Evolutionary conservation across 2,329 filamentous ascomycete species (phyloP), one percentile per base, ranked within the genome.

Genomic region (Mycosphaerella sp.): DNA sequence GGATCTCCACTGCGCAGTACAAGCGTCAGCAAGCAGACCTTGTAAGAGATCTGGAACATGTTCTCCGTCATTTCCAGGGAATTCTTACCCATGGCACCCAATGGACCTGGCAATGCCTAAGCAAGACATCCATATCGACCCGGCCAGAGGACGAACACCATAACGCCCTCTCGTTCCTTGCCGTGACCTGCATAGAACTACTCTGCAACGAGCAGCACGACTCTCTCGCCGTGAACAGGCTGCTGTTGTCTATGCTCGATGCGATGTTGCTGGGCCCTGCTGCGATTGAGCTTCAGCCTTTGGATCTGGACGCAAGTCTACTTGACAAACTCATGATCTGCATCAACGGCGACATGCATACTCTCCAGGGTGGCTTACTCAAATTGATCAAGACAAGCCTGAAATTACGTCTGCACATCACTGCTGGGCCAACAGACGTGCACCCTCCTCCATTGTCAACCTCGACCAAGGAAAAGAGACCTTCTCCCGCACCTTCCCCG

Each of bases 321-420:
- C 60, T 69, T 12, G 57, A 58, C 4, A 54, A 55, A 1, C 53
- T 69, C 21, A 55, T 59, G 44, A 47, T 48, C 1, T 62, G 58
- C 26, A 56, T 70, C 21, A n/a, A 54, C 12, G 46, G 57, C 7
- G 48, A 58, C 6, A 57, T 59, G 14, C 56, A 51, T 39, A 32
- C 42, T 8, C 52, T 67, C 5, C 67, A 70, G 54, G 62, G 60
- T 9, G 77, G 89, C 0, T 73, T 95, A 8, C 79, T 96, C 23
- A 87, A 91, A 64, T 83, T 88, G n/a, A 80, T 91, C 2, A 82
- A 87, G 63, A 83, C 84, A 45, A 78, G 86, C 3, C 76, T 96
- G 8, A 89, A 84, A 65, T 78, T 93, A 41, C 59, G 63, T 4
- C 51, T 64, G 9, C 11, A 43, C 7, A 52, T 48, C 5, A 17